Evolutionary conservation across 495 filamentous ascomycete species (phyloP), one percentile per base, ranked within the genome.

Genomic region (Talaromyces borbonicus): DNA sequence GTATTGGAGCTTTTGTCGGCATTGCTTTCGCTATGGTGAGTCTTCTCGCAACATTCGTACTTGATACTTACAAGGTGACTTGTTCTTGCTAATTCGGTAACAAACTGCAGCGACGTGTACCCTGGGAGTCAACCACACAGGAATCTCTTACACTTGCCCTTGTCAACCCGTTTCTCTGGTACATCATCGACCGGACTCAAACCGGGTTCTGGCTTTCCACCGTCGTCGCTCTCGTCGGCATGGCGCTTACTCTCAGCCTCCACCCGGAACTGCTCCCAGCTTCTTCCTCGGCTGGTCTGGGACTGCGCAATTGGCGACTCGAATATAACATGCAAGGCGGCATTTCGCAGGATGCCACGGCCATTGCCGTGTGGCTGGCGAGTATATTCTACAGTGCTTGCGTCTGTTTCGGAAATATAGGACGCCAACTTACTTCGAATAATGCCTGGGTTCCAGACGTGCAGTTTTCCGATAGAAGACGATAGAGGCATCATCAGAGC

Each of bases 341-440:
- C 2, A 67, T 85, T 5, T 82, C 75, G 32, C 78, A 83, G 50
- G 88, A 94, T 60, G 83, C 69, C 46, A 65, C 95, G 18, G 90
- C 85, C 9, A 81, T 83, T 27, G 75, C 76, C 23, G 85, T 87
- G 8, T 98, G 92, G 90, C 78, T 95, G 52, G 71, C 87, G 22
- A 93, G 85, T 59, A 88, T 96, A 25, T 59, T 98, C 52, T 98
- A 96, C 67, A 95, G 92, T 60, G 86, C 81, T 42, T 87, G 85
- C 51, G 81, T 97, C 22, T 96, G 89, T 63, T 96, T 98, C 74
- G 92, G 92, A 19, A 96, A 95, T 61, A 84, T 97, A 55, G 92
- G 92, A 7, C 70, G 92, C 50, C 72, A 87, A 59, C 66, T 96
- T 46, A 83, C 84, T 25, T 62, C 73, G 45, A 69, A 61, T 39